Evolutionary conservation across 495 filamentous ascomycete species (phyloP), one percentile per base, ranked within the genome.

Genomic region (Parachaetomium inaequale): DNA sequence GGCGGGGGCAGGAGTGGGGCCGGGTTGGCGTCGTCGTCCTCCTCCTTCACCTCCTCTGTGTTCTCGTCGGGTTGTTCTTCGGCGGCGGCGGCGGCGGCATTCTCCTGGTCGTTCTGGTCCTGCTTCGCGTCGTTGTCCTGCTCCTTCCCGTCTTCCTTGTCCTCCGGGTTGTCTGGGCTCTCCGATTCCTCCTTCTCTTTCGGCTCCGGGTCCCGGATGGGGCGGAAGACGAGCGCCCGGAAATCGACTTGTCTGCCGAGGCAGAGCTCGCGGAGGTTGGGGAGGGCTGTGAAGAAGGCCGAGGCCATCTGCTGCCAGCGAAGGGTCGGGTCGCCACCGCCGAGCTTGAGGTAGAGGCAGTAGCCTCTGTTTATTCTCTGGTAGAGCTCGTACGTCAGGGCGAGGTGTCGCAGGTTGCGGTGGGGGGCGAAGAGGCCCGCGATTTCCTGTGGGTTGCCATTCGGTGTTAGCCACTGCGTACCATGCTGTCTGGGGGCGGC

Each of bases 281-380:
- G 53, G 3, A 42, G 11, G n/a, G 38, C n/a, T 6, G 34, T 12
- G 53, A 56, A 56, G 34, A 56, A 4, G 7, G 34, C 7, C 17
- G 36, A 8, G 19, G 53, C 53, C 26, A 66, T 65, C 68, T 68
- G 72, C 26, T 70, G 40, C 55, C 59, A 74, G 29, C 50, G 50
- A 14, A 0, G 7, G 17, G 19, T 0, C 21, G 43, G 43, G 43
- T 46, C 21, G 21, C 6, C 10, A 7, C 11, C 19, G 19, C 1
- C 2, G 3, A 52, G 2, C 29, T 31, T 29, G 50, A n/a, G 15
- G 5, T 8, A 19, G 2, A 38, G 5, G 21, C 19, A 8, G 32
- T 55, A 40, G 32, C 12, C 5, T n/a, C 6, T 19, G 34, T 12
- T 21, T 0, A 31, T 1, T 5, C 5, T 17, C 2, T 3, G 7